A percentile compares a stretch with the other conserved stretches of the same genome.
phyloP scores from a whole-genome alignment of 2,329 filamentous ascomycete species.

The Diplodia sapinea region DNA sequence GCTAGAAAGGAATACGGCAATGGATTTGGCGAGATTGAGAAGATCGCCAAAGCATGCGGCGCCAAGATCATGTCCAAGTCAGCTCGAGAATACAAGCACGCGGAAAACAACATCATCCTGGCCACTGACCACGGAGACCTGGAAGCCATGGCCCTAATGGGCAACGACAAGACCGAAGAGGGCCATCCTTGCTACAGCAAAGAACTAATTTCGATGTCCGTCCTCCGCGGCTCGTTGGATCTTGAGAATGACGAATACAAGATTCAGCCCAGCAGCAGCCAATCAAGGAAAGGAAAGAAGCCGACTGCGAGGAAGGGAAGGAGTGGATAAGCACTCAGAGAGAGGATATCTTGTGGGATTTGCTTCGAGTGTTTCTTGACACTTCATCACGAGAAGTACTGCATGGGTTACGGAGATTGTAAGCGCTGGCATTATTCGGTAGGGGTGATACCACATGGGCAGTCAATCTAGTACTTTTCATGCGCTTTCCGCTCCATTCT shows the following conservation, averaged over 20 bases:
- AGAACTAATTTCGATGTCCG: conserved; percentile 51
- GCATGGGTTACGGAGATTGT: background rate
- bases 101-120: conserved; percentile 46
- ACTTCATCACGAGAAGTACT: background rate
- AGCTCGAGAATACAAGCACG: conserved; percentile 35
- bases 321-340: background rate
- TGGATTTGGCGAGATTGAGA: conserved; percentile 48
- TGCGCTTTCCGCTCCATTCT: background rate
- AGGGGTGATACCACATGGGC: background rate
- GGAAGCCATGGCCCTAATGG: conserved; percentile 43
- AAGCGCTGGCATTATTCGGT: background rate
- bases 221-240: conserved; percentile 52
- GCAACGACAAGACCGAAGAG: conserved; percentile 37
- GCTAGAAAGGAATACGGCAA: conserved; percentile 42
- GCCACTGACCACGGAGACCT: conserved; percentile 46
- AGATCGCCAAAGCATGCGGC: conserved; percentile 48
- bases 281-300: conserved; percentile 8
- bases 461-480: background rate
- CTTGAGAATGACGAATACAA: conserved; percentile 49
- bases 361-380: background rate
- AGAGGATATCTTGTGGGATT: background rate
- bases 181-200: conserved; percentile 47
- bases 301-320: conserved; percentile 2
- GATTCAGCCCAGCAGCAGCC: conserved; percentile 32
- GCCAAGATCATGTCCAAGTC: conserved; percentile 42